These are phyloP conservation scores for Cochlearia excelsa DNA, from an alignment of 345 rosid genomes.

Conservation along the genomic window DNA sequence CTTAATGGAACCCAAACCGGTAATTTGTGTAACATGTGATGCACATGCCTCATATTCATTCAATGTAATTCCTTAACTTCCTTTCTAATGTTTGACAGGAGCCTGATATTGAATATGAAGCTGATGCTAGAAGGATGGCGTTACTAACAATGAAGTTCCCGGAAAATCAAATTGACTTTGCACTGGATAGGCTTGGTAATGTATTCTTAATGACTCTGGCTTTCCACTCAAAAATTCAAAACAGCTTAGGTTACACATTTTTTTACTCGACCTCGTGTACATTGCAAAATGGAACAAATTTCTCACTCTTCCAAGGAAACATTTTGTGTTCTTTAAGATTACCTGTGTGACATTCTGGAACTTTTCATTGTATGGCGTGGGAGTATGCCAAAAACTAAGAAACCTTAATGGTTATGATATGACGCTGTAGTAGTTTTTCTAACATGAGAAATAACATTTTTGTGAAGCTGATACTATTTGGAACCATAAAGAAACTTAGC, in stretches of 20 bases:
- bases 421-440: background rate
- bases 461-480: constrained; percentile 2
- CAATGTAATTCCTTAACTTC: background rate
- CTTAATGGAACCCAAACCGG: constrained; percentile 35
- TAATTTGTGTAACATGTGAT: constrained; percentile 6
- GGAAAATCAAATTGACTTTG: constrained; percentile 58
- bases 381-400: background rate
- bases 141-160: constrained; percentile 76
- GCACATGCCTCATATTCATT: constrained; percentile 5
- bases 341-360: constrained; percentile 10
- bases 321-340: background rate
- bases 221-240: constrained; percentile 16
- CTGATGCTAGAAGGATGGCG: constrained; percentile 51
- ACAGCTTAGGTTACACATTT: constrained; percentile 1
- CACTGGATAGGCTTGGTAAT: constrained; percentile 73
- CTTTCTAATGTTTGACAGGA: constrained; percentile 50
- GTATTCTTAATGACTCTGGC: constrained; percentile 9
- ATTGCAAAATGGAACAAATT: constrained; percentile 2
- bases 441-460: constrained; percentile 2
- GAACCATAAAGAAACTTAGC: background rate
- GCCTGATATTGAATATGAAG: constrained; percentile 50
- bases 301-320: background rate
- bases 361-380: constrained; percentile 1
- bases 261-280: background rate
- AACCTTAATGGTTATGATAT: background rate